Evolutionary conservation across 2,329 filamentous ascomycete genomes (phyloP), one percentile per base, ranked within the genome.

Genomic region (Lachnellula occidentalis): DNA sequence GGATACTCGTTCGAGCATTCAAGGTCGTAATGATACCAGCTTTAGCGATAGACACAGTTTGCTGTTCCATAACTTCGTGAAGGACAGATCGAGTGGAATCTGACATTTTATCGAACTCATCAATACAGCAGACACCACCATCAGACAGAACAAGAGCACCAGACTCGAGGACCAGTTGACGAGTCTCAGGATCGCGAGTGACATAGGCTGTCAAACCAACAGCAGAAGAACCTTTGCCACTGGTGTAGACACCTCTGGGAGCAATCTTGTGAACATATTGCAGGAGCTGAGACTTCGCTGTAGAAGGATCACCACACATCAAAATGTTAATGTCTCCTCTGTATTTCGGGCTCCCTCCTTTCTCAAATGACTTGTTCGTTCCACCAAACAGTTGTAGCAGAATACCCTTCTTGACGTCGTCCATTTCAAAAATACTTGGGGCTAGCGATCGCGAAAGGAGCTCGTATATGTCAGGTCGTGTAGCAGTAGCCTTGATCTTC

Each of bases 321-420:
- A 99, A 80, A 49, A 99, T 83, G 69, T 99, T 99, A 76, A 99
- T 96, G 71, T 99, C 94, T 59, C 94, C 94, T 76, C 94, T 84
- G 71, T 99, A 99, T 65, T 88, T 92, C 6, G 94, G 94, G 67
- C 89, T 96, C 55, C 92, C 94, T 53, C 94, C 94, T 72, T 96
- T 97, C 56, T 95, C 83, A 71, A 99, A 99, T 1, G 89, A 90
- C 75, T 99, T 99, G 77, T 99, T 99, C 34, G 94, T 96, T 54
- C 94, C 94, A 37, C 94, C 92, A 69, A 99, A 99, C 41, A 99
- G 82, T 68, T 99, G 94, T 4, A 99, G 83, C 11, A 99, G 78
- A 58, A 99, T 96, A 11, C 94, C 94, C 74, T 99, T 99, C 78
- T 99, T 99, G 47, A 97, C 91, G 66, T 99, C 94, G 63, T 99